Base-by-base conservation (phyloP, 768 basidiomycete genomes). In the Crassisporium funariophilum region DNA sequence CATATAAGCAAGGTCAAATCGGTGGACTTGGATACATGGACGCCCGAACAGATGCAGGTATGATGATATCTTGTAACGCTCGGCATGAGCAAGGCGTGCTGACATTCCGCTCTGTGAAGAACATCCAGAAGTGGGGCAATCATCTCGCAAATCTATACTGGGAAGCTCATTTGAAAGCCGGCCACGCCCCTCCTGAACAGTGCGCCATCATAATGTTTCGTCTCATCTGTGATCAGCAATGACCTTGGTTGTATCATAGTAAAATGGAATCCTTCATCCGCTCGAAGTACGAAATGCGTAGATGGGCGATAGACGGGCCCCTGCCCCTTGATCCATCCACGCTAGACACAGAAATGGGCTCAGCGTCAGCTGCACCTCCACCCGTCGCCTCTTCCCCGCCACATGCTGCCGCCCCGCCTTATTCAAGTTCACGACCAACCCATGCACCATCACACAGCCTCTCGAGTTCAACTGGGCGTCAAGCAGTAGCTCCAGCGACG, bases 231-330 rank as follows among this genome's bases (percentile, higher is more conserved):
- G 34, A 29, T 13, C 24, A 38, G 42, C 4, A 41, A 17, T 35
- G 37, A 12, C 23, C 10, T 38, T 9, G 20, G 24, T 15, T 27
- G 31, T 24, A 37, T 16, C 46, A n/a, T 62, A 95, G 95, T 65
- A 98, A 98, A 79, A 94, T 98, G 76, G 95, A 98, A 47, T 93
- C 91, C 0, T 98, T 94, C 68, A 89, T 98, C 50, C 86, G 95
- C 40, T 94, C 91, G 16, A 98, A 99, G 66, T 99, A 99, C 65
- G 95, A 99, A 67, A 83, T 88, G 2, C 77, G 79, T 19, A 76
- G 95, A 47, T 99, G 95, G 95, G 95, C 95, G 2, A 71, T 87
- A 67, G 89, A 95, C n/a, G 93, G 90, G 0, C 87, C 90, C 11
- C 82, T 77, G 0, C 95, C 95, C 0, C 60, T 69, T 0, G 90